Base-by-base conservation (phyloP, 106 monocot genomes). In the Acanthochlamys bracteata region DNA sequence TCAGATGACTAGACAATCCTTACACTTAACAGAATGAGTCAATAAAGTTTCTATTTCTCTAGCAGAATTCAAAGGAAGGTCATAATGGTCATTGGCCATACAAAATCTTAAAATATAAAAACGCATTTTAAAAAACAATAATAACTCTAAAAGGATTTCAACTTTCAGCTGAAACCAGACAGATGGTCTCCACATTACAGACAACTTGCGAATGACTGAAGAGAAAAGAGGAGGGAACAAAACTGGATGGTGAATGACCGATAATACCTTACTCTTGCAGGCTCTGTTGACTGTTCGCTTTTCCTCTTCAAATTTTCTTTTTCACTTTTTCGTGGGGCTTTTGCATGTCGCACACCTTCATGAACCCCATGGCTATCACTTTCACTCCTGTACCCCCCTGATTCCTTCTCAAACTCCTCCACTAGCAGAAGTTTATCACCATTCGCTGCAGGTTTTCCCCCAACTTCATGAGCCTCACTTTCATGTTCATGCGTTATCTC, bases 221-320 rank as follows among this genome's bases (percentile, higher is more conserved):
- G n/a, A n/a, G n/a, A n/a, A n/a, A n/a, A n/a, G n/a, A n/a, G n/a
- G n/a, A n/a, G n/a, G 43, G 43, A 45, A 45, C 13, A 45, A 13
- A 45, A 45, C 7, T 9, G 13, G 10, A 45, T 45, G 43, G 13
- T 45, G 23, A 53, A n/a, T n/a, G n/a, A n/a, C n/a, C n/a, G n/a
- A 54, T 15, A 42, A 39, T 78, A 78, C 78, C 67, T 78, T 49
- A 41, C 57, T 24, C 39, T 39, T 7, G 46, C 26, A 33, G 39
- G 45, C 33, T 68, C 27, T 39, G 54, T 21, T 54, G 49, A 13
- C 27, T 39, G 25, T 43, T 67, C 43, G 57, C 71, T 40, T 65
- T 79, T 79, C 55, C 79, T 59, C 57, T 73, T 79, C 51, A 55
- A 68, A 24, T 46, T 64, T 27, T n/a, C 17, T 24, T 27, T 40